Conservation (phyloP, 2,329 filamentous ascomycete species). For the Alternaria solani region DNA sequence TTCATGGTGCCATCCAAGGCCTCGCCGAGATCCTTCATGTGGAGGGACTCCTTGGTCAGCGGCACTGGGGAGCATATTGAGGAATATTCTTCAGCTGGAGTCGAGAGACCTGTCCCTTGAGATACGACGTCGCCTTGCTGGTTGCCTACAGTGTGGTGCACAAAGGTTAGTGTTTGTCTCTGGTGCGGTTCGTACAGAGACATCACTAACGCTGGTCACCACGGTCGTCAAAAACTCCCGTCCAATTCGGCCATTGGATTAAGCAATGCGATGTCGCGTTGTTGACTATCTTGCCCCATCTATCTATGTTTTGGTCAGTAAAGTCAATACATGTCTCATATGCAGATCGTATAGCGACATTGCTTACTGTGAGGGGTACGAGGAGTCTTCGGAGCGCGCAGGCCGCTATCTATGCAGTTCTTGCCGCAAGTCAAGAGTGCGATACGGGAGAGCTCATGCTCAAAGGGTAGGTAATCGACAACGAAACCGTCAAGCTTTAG, state of each 20-base stretch:
- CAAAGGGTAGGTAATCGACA: slow-evolving; percentile 43
- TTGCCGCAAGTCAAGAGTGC: slow-evolving; percentile 35
- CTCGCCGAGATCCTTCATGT: slow-evolving; percentile 15
- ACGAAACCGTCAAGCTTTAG: slow-evolving; percentile 47
- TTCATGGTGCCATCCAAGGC: slow-evolving; percentile 3
- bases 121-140: slow-evolving; percentile 22
- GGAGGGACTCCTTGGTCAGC: slow-evolving; percentile 14
- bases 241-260: slow-evolving; percentile 39
- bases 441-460: slow-evolving; percentile 35
- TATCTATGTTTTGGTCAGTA: background rate
- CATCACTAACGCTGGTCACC: slow-evolving; percentile 23
- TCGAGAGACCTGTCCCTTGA: slow-evolving; percentile 21
- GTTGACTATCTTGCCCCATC: slow-evolving; percentile 27
- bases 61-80: slow-evolving; percentile 5
- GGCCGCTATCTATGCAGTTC: slow-evolving; percentile 39
- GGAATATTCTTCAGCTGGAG: slow-evolving; percentile 8
- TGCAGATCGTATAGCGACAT: background rate
- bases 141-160: slow-evolving; percentile 1
- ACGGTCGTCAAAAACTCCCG: slow-evolving; percentile 32
- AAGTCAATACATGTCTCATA: background rate
- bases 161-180: background rate
- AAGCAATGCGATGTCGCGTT: slow-evolving; percentile 30
- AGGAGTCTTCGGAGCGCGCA: slow-evolving; percentile 34
- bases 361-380: slow-evolving; percentile 10
- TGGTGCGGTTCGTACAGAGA: background rate